phyloP scores from a whole-genome alignment of 768 basidiomycete genomes.

The Rhizopogon vulgaris region DNA sequence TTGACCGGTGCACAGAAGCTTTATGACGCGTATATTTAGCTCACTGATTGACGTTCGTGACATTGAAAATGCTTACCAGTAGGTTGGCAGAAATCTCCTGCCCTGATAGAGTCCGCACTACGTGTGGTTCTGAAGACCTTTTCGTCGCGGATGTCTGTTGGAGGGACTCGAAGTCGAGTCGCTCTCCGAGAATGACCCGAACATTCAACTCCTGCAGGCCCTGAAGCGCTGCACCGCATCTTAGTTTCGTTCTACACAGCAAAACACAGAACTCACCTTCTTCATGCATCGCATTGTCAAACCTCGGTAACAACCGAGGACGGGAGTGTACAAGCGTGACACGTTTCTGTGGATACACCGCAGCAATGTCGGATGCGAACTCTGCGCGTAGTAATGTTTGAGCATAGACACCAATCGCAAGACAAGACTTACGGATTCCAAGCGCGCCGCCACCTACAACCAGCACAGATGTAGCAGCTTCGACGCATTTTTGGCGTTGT shows the following conservation, averaged over 20 bases:
- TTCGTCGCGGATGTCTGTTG: conserved; percentile 6
- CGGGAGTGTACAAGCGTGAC: conserved; percentile 62
- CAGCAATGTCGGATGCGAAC: conserved; percentile 58
- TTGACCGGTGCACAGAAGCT: conserved; percentile 62
- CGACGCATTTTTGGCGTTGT: conserved; percentile 42
- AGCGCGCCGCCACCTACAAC: conserved; percentile 71
- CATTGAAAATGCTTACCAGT: conserved; percentile 28
- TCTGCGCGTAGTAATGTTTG: conserved; percentile 29
- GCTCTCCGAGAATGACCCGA: conserved; percentile 46
- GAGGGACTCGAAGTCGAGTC: conserved; percentile 40
- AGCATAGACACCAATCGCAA: neutral
- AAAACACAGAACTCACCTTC: conserved; percentile 33
- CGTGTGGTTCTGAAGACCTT: conserved; percentile 2
- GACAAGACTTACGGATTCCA: conserved; percentile 49
- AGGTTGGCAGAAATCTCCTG: conserved; percentile 47
- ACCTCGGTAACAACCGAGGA: conserved; percentile 44
- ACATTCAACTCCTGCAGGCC: conserved; percentile 39
- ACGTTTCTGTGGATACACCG: conserved; percentile 42
- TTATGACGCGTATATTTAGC: neutral
- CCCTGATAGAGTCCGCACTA: conserved; percentile 44
- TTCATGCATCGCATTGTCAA: conserved; percentile 45
- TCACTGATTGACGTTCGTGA: neutral
- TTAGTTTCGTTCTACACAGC: neutral
- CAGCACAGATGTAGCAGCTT: conserved; percentile 44
- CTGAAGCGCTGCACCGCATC: conserved; percentile 24